A percentile compares a stretch with the other conserved stretches of the same genome.
phyloP scores from a whole-genome alignment of 768 basidiomycete species.

The Termitomyces eurrhizus region DNA sequence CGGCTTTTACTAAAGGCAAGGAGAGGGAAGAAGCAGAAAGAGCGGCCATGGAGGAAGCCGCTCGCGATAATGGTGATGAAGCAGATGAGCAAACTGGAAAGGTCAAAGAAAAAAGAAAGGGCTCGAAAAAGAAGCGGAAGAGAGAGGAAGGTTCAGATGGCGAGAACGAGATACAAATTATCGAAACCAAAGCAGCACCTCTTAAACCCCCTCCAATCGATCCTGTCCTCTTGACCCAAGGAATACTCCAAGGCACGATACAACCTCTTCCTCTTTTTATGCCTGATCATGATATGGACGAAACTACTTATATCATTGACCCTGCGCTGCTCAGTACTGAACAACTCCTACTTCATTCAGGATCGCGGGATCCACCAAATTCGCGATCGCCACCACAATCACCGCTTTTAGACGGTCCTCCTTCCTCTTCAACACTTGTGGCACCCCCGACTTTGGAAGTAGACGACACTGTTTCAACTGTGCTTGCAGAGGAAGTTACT shows the following conservation, averaged over 20 bases:
- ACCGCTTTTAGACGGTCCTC: conserved; percentile 2
- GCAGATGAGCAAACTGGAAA: conserved; percentile 25
- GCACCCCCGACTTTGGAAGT: conserved; percentile 33
- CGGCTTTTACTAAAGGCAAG: conserved; percentile 77
- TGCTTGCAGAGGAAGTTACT: conserved; percentile 67
- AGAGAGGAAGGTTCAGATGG: conserved; percentile 34
- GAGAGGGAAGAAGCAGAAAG: conserved; percentile 63
- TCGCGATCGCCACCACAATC: not conserved
- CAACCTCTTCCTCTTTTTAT: conserved; percentile 38
- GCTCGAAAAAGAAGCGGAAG: conserved; percentile 32
- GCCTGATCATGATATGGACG: conserved; percentile 41
- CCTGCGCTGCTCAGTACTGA: conserved; percentile 39
- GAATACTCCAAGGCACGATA: conserved; percentile 60
- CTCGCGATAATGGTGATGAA: conserved; percentile 22
- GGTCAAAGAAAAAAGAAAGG: conserved; percentile 30
- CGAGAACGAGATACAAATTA: conserved; percentile 23
- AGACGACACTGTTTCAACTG: conserved; percentile 60
- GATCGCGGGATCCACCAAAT: not conserved
- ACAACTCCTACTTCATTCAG: not conserved
- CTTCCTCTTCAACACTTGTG: conserved; percentile 13
- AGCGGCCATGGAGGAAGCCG: conserved; percentile 29
- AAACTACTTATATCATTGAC: conserved; percentile 48
- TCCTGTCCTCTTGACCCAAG: conserved; percentile 55
- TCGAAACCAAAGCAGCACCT: conserved; percentile 15
- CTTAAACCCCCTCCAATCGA: conserved; percentile 39